These are phyloP conservation scores for Ogataea ganodermae DNA, from an alignment of 805 yeast genomes.

Conservation along the genomic window DNA sequence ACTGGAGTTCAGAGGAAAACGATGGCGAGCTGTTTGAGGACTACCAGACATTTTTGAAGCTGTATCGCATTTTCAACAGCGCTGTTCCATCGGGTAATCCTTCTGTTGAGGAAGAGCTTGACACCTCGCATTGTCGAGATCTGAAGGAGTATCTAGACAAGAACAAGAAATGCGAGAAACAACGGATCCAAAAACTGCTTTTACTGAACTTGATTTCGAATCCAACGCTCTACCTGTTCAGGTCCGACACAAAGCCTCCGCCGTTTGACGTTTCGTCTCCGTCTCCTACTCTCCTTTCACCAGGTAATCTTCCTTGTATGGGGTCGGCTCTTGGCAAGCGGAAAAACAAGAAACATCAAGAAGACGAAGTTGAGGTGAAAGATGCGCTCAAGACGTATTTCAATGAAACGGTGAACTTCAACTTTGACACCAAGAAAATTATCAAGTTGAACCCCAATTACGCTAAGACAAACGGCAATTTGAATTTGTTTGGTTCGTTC, in stretches of 20 bases:
- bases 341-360: conserved; percentile 18
- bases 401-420: conserved; percentile 27
- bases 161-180: conserved; percentile 15
- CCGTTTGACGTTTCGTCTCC: conserved; percentile 17
- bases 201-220: conserved; percentile 30
- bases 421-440: conserved; percentile 25
- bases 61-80: conserved; percentile 26
- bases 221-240: conserved; percentile 21
- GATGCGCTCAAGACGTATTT: conserved; percentile 24
- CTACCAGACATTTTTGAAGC: conserved; percentile 26
- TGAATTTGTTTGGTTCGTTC: conserved; percentile 24
- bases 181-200: conserved; percentile 28
- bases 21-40: conserved; percentile 36
- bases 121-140: conserved; percentile 8
- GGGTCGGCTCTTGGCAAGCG: conserved; percentile 11
- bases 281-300: conserved; percentile 12
- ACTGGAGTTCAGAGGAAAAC: conserved; percentile 38
- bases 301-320: conserved; percentile 14
- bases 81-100: neutral
- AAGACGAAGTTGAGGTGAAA: conserved; percentile 19
- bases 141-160: conserved; percentile 16
- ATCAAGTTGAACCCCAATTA: conserved; percentile 26
- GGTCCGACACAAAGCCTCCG: conserved; percentile 9
- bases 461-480: conserved; percentile 12
- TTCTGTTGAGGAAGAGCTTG: conserved; percentile 1